These are phyloP conservation scores for Stipa capillata DNA, from an alignment of 176 grass and related monocot species.

Conservation along the genomic window DNA sequence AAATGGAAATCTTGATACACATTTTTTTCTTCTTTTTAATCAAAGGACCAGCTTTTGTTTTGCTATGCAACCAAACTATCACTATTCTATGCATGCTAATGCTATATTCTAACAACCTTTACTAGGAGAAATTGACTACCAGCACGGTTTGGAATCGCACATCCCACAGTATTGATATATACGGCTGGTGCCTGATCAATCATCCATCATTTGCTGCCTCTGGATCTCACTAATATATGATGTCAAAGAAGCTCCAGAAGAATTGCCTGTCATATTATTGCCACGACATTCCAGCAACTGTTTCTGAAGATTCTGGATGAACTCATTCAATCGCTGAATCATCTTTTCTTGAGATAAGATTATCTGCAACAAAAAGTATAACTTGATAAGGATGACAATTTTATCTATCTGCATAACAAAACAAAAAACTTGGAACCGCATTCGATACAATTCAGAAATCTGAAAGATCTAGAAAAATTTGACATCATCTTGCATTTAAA, in stretches of 20 bases:
- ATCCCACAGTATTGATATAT: background rate
- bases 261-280: slow-evolving; percentile 43
- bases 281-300: slow-evolving; percentile 54
- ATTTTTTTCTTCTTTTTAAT: background rate
- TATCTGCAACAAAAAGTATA: slow-evolving; percentile 38
- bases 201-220: slow-evolving; percentile 49
- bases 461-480: background rate
- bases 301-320: slow-evolving; percentile 65
- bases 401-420: background rate
- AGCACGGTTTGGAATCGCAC: background rate
- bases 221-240: slow-evolving; percentile 47
- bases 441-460: background rate
- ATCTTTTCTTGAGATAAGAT: slow-evolving; percentile 95
- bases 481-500: background rate
- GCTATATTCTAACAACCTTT: slow-evolving; percentile 7
- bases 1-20: background rate
- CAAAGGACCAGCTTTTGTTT: background rate
- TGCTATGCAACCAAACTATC: background rate
- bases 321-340: slow-evolving; percentile 59
- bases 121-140: background rate
- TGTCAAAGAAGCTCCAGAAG: slow-evolving; percentile 34
- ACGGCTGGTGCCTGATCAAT: slow-evolving; percentile 11
- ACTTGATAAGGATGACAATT: background rate
- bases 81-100: slow-evolving; percentile 14
- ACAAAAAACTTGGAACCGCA: background rate